These are phyloP conservation scores for Pleurotus eryngii DNA, from an alignment of 768 basidiomycete species.

Conservation along the genomic window DNA sequence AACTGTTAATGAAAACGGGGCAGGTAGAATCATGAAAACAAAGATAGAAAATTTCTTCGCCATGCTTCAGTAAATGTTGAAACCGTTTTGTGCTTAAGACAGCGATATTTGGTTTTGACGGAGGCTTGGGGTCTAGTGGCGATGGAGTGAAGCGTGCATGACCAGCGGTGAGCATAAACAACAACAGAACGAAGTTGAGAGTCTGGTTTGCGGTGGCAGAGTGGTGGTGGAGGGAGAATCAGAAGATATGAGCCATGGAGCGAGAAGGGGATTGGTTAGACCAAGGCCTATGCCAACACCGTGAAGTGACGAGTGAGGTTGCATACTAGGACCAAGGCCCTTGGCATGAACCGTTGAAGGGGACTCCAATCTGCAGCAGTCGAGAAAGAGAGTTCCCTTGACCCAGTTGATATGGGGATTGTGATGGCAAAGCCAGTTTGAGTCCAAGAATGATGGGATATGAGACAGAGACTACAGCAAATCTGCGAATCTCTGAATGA, in stretches of 20 bases:
- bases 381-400: too few species aligned
- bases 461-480: slow-evolving; percentile 27
- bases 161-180: background rate
- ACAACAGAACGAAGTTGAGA: background rate
- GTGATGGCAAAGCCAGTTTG: slow-evolving; percentile 32
- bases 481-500: slow-evolving; percentile 26
- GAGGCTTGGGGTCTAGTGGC: background rate
- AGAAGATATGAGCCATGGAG: background rate
- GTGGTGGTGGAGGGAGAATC: too few species aligned
- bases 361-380: too few species aligned
- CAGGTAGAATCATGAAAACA: slow-evolving; percentile 12
- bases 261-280: slow-evolving; percentile 14
- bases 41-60: slow-evolving; percentile 1
- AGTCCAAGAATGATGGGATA: slow-evolving; percentile 35
- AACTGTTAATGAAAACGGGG: slow-evolving; percentile 12
- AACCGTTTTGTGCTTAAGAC: background rate
- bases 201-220: background rate
- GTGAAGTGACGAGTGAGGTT: slow-evolving; percentile 14
- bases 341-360: too few species aligned
- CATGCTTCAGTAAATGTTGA: background rate
- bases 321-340: slow-evolving; percentile 14
- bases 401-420: slow-evolving; percentile 19
- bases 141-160: background rate
- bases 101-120: background rate
- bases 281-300: slow-evolving; percentile 24